Base-by-base conservation (phyloP, 2,329 filamentous ascomycete genomes). In the Escovopsis sp. region DNA sequence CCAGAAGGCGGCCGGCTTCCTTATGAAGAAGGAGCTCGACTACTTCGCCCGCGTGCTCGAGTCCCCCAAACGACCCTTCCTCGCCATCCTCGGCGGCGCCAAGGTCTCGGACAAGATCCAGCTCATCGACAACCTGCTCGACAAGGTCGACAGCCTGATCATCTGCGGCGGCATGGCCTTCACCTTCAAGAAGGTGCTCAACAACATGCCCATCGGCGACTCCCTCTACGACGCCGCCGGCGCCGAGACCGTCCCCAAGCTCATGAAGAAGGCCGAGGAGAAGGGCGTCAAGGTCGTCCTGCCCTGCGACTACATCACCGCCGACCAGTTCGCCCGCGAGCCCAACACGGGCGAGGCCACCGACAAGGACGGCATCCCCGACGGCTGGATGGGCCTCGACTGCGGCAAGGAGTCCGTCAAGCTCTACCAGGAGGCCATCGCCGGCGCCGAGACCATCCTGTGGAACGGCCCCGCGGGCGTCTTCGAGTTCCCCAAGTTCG, bases 101-200 rank as follows among this genome's bases (percentile, higher is more conserved):
- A 98, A 98, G 75, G 86, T 98, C 48, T 92, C 85, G 31, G 90
- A 98, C 74, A 98, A 98, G 79, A 98, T 98, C 61, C 85, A 94
- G 70, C 74, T 98, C 51, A 96, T 98, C 57, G 87, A 98, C 68
- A 98, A 98, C 72, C 72, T 98, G 47, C 79, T 98, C 48, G 83
- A 86, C 63, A 96, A 98, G 75, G 87, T 98, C 61, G 75, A 98
- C 73, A 90, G 79, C 60, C 74, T 98, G 47, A 81, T 98, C 63
- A 80, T 98, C 64, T 94, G 88, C 60, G 90, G 90, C 56, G 90
- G 70, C 52, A 98, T 98, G 90, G 87, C 90, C 43, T 98, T 96
- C 69, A 98, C 90, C 51, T 98, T 98, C 76, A 96, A 96, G 75
- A 98, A 98, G 76, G 88, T 85, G n/a, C 73, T 96, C 38, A 75